Evolutionary conservation across 176 grass and related monocot genomes (phyloP).

Genomic region (Oryza glumipatula): DNA sequence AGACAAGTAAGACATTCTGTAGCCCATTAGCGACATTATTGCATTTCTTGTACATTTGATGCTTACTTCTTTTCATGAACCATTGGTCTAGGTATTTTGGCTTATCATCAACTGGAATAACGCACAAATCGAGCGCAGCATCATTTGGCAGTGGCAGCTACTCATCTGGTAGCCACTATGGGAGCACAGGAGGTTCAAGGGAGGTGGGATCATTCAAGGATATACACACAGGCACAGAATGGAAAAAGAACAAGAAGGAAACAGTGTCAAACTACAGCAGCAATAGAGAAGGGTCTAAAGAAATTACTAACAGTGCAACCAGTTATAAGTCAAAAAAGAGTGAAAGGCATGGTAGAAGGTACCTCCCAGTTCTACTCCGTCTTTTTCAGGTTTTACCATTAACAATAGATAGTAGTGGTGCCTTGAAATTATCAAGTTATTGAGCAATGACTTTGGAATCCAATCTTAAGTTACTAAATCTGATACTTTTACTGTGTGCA

Average conservation of each 20-base stretch:
- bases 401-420: neutral
- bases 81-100: slow-evolving; percentile 58
- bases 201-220: slow-evolving; percentile 39
- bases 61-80: slow-evolving; percentile 17
- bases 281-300: slow-evolving; percentile 23
- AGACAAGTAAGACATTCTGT: slow-evolving; percentile 62
- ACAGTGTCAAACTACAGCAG: slow-evolving; percentile 17
- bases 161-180: slow-evolving; percentile 46
- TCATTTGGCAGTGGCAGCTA: slow-evolving; percentile 47
- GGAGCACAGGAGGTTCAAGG: slow-evolving; percentile 36
- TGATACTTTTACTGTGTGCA: neutral
- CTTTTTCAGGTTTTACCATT: neutral
- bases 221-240: slow-evolving; percentile 39
- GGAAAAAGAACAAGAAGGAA: slow-evolving; percentile 29
- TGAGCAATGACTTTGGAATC: neutral
- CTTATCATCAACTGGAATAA: slow-evolving; percentile 64
- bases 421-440: neutral
- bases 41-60: slow-evolving; percentile 21
- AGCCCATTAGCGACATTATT: neutral
- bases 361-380: neutral
- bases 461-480: neutral
- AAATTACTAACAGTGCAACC: slow-evolving; percentile 17
- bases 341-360: slow-evolving; percentile 17
- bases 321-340: slow-evolving; percentile 21
- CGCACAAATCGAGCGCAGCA: slow-evolving; percentile 48